Evolutionary conservation across 192 early-diverging fungal genomes (phyloP).

Genomic region (Kickxella alabastrina): DNA sequence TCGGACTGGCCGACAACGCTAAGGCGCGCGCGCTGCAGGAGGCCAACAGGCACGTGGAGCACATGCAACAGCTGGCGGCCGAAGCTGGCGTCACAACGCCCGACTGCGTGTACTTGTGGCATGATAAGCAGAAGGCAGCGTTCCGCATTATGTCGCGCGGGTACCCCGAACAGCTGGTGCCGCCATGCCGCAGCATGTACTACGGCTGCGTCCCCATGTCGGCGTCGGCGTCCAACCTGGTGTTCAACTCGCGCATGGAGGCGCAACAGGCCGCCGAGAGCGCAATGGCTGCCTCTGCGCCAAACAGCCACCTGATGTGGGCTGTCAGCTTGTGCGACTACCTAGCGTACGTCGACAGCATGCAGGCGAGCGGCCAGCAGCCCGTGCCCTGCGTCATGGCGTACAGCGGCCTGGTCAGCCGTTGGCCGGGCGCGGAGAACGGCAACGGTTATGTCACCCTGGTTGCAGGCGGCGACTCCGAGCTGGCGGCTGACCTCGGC

Average conservation of each 20-base stretch:
- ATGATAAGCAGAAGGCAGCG: constrained; percentile 49
- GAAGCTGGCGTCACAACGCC: constrained; percentile 7
- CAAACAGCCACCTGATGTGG: constrained; percentile 14
- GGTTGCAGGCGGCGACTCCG: neutral
- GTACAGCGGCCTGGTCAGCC: constrained; percentile 16
- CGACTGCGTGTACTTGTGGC: constrained; percentile 43
- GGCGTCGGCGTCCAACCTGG: constrained; percentile 16
- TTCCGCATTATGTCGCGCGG: constrained; percentile 40
- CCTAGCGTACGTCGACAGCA: constrained; percentile 19
- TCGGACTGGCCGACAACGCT: constrained; percentile 34
- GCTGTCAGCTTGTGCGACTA: constrained; percentile 37
- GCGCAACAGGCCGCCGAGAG: constrained; percentile 19
- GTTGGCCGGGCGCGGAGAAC: constrained; percentile 9
- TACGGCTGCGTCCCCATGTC: constrained; percentile 36
- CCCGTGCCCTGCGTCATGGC: constrained; percentile 44
- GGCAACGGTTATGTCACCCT: neutral
- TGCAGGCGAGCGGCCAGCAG: constrained; percentile 20
- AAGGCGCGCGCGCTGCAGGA: constrained; percentile 26
- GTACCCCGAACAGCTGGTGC: constrained; percentile 26
- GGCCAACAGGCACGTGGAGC: constrained; percentile 19
- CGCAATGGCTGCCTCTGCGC: constrained; percentile 1
- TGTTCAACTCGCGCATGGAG: constrained; percentile 32
- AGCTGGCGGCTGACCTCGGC: constrained; percentile 3
- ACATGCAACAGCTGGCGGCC: constrained; percentile 22
- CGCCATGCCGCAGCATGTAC: constrained; percentile 41